Base-by-base conservation (phyloP, 2,329 filamentous ascomycete species). In the Cadophora malorum region DNA sequence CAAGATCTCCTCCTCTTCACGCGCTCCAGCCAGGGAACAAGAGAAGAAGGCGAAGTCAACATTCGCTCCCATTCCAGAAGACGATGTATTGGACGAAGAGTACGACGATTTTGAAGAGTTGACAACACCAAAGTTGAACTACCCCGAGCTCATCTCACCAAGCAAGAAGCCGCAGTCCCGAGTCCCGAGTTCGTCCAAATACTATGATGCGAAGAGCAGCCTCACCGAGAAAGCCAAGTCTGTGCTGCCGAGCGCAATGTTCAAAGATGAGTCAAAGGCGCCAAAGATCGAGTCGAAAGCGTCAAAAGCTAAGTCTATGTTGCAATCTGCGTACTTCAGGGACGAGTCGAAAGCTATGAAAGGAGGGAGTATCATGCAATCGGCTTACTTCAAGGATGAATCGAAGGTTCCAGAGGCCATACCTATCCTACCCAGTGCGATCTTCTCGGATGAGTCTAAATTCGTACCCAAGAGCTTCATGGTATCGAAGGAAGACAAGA, bases 401-500 rank as follows among this genome's bases (percentile, higher is more conserved):
- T 12, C 33, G 8, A 38, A 23, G 12, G n/a, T n/a, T 14, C 4
- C 50, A 16, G 12, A 28, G 16, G 23, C 28, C 0, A 58, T 25
- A 8, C 41, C 55, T 1, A 5, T 14, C 1, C 38, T 38, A n/a
- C 33, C 55, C 3, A 38, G n/a, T 8, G 3, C 35, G 4, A 58
- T 4, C 9, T 58, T 41, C 55, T 6, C n/a, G 5, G 31, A 35
- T 21, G 10, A n/a, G 3, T 21, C 33, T 2, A n/a, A n/a, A n/a
- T 23, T 45, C 35, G 7, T 21, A 9, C 45, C 45, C 45, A 59
- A 59, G 35, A 59, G 33, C n/a, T 59, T 41, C 35, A 5, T 59
- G 3, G 12, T 38, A n/a, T 45, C 33, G 12, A 59, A 59, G 33
- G 56, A 41, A 45, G 67, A 69, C 31, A 45, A 50, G 31, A 35